A percentile compares a stretch with the other conserved stretches of the same genome.
These are phyloP conservation scores for Elymus sibiricus DNA, from an alignment of 176 grass and related monocot species.

Conservation along the genomic window DNA sequence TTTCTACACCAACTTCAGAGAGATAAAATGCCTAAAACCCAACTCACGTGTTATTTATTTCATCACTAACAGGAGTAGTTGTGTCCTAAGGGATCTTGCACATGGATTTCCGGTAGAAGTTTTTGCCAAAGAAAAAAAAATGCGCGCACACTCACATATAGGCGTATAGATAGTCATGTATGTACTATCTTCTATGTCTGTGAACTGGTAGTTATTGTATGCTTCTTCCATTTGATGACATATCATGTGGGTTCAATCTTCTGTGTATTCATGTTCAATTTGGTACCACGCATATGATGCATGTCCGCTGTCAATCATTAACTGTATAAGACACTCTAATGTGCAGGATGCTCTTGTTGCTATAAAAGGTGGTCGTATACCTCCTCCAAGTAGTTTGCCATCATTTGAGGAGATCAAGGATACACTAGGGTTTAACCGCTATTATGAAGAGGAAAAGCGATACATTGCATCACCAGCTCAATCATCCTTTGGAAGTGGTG, in stretches of 20 bases:
- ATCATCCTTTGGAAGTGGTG: conserved; percentile 50
- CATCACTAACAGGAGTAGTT: not conserved
- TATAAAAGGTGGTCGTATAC: conserved; percentile 85
- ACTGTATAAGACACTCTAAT: conserved; percentile 1
- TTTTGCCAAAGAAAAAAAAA: not conserved
- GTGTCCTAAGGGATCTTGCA: not conserved
- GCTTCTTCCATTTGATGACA: not conserved
- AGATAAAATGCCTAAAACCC: not conserved
- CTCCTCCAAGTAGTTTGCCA: conserved; percentile 81
- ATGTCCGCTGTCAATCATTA: not conserved
- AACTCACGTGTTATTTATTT: not conserved
- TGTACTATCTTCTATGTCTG: not conserved
- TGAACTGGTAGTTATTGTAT: not conserved
- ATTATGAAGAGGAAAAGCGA: conserved; percentile 89
- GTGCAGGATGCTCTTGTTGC: conserved; percentile 79
- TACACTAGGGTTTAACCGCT: conserved; percentile 82
- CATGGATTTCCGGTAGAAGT: not conserved
- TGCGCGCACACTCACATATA: not conserved
- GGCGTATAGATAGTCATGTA: not conserved
- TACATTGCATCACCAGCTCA: conserved; percentile 49
- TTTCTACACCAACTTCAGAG: not conserved
- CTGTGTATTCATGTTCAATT: not conserved
- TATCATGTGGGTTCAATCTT: not conserved
- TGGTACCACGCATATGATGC: not conserved
- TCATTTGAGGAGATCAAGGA: conserved; percentile 98